Evolutionary conservation across 1,284 basidiomycete species (phyloP).

Genomic region (Leccinum angustisporum): DNA sequence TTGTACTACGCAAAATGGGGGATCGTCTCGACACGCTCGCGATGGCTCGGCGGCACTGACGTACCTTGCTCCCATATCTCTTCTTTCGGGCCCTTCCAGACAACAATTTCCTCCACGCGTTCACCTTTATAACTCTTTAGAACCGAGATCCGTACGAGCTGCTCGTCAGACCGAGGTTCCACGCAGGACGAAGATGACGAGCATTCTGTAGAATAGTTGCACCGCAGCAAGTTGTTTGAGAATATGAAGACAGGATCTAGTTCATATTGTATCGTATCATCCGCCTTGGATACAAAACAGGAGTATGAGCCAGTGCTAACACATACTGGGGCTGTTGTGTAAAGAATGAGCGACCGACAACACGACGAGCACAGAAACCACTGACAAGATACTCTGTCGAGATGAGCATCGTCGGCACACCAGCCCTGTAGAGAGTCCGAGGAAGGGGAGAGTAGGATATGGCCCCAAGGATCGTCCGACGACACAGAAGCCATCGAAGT

Average conservation of each 20-base stretch:
- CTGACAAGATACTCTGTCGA: conserved; percentile 20
- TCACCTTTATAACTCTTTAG: conserved; percentile 11
- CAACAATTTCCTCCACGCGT: conserved; percentile 37
- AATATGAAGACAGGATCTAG: conserved; percentile 57
- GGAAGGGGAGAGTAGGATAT: conserved; percentile 39
- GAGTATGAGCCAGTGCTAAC: conserved; percentile 20
- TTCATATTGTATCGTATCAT: conserved; percentile 39
- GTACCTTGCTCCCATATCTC: conserved; percentile 73
- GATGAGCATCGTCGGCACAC: conserved; percentile 45
- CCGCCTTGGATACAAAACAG: conserved; percentile 45
- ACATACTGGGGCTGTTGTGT: conserved; percentile 15
- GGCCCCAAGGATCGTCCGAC: conserved; percentile 44
- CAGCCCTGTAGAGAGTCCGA: conserved; percentile 45
- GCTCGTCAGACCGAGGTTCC: conserved; percentile 43
- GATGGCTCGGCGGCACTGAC: conserved; percentile 6
- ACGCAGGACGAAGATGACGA: conserved; percentile 42
- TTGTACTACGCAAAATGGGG: conserved; percentile 44
- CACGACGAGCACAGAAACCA: neutral
- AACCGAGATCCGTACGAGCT: conserved; percentile 49
- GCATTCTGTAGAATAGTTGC: conserved; percentile 39
- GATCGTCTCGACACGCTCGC: neutral
- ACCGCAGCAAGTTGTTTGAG: conserved; percentile 37
- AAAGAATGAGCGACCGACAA: conserved; percentile 31
- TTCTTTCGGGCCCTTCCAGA: conserved; percentile 69
- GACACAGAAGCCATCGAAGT: conserved; percentile 35